Base-by-base conservation (phyloP, 345 rosid genomes). In the Populus ilicifolia region DNA sequence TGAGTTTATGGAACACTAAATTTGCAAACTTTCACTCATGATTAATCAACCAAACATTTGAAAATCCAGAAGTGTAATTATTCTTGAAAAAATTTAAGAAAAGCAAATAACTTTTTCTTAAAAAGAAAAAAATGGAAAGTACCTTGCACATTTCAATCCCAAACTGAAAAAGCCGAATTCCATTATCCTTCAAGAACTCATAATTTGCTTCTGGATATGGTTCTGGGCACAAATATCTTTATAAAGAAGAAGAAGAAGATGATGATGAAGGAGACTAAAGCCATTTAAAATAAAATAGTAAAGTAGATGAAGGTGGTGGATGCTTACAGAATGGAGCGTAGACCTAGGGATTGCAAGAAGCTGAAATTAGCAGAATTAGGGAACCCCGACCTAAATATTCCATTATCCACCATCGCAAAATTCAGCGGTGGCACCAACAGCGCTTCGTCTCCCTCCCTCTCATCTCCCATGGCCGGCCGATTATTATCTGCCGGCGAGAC, bases 101-200 rank as follows among this genome's bases (percentile, higher is more conserved):
- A 50, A 50, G 6, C 21, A 50, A 18, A 50, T 50, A 50, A 50
- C 50, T 44, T 44, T 44, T 41, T 50, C 5, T 18, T 0, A 50
- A 50, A 50, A 50, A 5, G 56, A 52, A 52, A 7, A 21, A 54
- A 56, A 8, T 11, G 5, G 20, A 44, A 10, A 59, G 52, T 12
- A 93, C 94, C 92, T 87, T 93, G 89, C 84, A 81, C 78, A 91
- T 88, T 29, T 90, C 96, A 43, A 91, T 93, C 50, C 94, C 93
- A 71, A 93, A 91, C 68, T 93, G 98, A 81, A 87, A 90, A n/a
- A 90, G 91, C 65, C 50, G 71, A 75, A 93, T 89, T 62, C 85
- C 87, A 64, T 88, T 86, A 21, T 88, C 84, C 78, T 85, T 81
- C 59, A 91, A 82, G 78, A 89, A 90, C 69, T 88, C 89, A n/a